Percentiles rank a stretch among this genome's conserved stretches.
Conservation (phyloP, 768 basidiomycete species). For the Lyophyllum decastes region DNA sequence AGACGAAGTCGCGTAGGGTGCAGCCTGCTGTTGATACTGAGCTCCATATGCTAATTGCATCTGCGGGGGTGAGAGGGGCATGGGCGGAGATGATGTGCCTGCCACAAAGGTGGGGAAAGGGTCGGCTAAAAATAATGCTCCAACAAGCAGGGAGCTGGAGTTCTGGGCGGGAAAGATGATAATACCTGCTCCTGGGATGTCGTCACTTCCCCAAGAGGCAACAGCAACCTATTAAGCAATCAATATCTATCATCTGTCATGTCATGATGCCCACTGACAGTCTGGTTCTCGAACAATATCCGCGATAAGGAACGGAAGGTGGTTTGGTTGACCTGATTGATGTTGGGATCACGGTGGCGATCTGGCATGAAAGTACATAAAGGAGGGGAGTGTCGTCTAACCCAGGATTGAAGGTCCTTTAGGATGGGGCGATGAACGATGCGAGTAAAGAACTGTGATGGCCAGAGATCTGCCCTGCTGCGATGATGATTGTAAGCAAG, state of each 20-base stretch:
- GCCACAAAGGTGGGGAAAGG: conserved; percentile 51
- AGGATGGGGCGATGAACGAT: conserved; percentile 42
- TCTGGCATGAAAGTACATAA: conserved; percentile 68
- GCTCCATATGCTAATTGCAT: conserved; percentile 29
- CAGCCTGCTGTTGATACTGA: conserved; percentile 30
- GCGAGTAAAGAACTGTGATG: conserved; percentile 44
- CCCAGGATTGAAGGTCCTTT: conserved; percentile 52
- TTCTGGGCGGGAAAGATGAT: conserved; percentile 54
- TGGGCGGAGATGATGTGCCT: conserved; percentile 27
- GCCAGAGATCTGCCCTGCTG: conserved; percentile 61
- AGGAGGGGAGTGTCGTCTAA: conserved; percentile 45
- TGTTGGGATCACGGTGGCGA: conserved; percentile 49
- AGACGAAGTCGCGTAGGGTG: conserved; percentile 34
- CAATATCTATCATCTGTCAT: conserved; percentile 4
- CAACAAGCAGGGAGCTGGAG: conserved; percentile 51
- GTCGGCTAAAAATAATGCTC: conserved; percentile 47
- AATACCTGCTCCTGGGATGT: conserved; percentile 49
- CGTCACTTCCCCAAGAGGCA: conserved; percentile 50
- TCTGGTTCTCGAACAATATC: conserved; percentile 50
- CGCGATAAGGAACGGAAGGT: conserved; percentile 57
- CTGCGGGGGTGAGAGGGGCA: conserved; percentile 28
- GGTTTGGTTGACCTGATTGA: conserved; percentile 50
- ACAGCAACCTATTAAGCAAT: conserved; percentile 43
- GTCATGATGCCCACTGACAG: conserved; percentile 37
- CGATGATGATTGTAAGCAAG: conserved; percentile 29